Conservation (phyloP, 768 basidiomycete genomes). For the Kondoa malvinella region DNA sequence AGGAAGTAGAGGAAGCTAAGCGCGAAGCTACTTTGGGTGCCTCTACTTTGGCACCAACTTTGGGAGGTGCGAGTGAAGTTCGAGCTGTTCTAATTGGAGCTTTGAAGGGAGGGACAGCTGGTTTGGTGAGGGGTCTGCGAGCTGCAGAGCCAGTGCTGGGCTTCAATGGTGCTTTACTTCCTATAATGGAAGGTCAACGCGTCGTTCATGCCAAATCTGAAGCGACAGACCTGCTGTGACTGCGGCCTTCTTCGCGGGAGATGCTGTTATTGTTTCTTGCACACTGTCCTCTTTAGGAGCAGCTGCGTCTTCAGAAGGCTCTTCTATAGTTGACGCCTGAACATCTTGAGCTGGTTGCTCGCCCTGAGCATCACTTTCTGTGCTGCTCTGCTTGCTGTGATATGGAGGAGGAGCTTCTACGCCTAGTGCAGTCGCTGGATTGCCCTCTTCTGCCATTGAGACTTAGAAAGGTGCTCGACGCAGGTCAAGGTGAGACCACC, state of each 20-base stretch:
- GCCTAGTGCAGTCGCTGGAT: no score
- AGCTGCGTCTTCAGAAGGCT: constrained; percentile 1
- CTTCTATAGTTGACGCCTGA: not conserved
- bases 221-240: not conserved
- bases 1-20: no score
- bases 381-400: not conserved
- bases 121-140: no score
- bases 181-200: not conserved
- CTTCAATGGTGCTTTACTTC: not conserved
- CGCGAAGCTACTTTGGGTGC: no score
- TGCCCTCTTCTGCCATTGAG: no score
- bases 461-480: no score
- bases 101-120: no score
- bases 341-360: not conserved
- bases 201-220: not conserved
- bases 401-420: not conserved
- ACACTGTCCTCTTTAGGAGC: not conserved
- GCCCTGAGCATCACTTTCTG: not conserved
- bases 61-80: no score
- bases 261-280: not conserved
- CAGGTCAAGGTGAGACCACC: no score
- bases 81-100: no score
- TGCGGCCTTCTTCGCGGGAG: not conserved
- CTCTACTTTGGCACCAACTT: no score
- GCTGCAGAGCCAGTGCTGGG: no score